phyloP scores from a whole-genome alignment of 1,139 yeast genomes.

The Lodderomyces theae region DNA sequence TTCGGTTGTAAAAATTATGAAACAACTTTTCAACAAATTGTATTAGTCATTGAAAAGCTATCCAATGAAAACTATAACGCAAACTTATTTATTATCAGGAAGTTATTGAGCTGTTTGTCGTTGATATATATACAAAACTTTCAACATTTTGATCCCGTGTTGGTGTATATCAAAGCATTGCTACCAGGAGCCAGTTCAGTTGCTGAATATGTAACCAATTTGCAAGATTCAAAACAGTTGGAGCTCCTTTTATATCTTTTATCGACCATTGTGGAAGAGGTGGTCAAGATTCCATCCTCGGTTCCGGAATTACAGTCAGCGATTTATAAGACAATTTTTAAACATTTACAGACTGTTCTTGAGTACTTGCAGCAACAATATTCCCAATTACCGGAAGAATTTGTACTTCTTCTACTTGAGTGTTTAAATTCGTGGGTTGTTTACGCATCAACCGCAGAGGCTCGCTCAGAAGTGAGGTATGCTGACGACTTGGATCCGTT shows the following conservation, averaged over 20 bases:
- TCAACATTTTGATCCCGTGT: constrained; percentile 14
- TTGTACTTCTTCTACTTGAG: constrained; percentile 23
- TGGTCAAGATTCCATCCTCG: constrained; percentile 31
- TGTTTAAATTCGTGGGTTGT: constrained; percentile 35
- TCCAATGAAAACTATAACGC: constrained; percentile 9
- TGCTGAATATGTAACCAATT: neutral
- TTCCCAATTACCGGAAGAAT: constrained; percentile 4
- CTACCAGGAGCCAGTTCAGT: neutral
- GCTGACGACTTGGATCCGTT: constrained; percentile 18
- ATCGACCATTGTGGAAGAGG: constrained; percentile 58
- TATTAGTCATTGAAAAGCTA: constrained; percentile 4
- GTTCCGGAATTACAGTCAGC: constrained; percentile 13
- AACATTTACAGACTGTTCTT: constrained; percentile 9
- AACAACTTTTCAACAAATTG: constrained; percentile 11
- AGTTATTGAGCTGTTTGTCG: constrained; percentile 52
- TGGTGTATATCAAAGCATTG: neutral
- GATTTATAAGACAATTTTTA: constrained; percentile 14
- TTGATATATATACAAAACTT: constrained; percentile 43
- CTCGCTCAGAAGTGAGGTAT: constrained; percentile 35
- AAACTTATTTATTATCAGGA: constrained; percentile 29
- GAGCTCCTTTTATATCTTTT: constrained; percentile 29
- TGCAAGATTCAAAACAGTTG: constrained; percentile 8
- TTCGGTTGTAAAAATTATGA: constrained; percentile 13
- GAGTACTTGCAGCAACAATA: constrained; percentile 7
- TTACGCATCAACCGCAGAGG: constrained; percentile 34